Evolutionary conservation across 805 yeast genomes (phyloP), one percentile per base, ranked within the genome.

Genomic region (Blastobotrys mokoenaii): DNA sequence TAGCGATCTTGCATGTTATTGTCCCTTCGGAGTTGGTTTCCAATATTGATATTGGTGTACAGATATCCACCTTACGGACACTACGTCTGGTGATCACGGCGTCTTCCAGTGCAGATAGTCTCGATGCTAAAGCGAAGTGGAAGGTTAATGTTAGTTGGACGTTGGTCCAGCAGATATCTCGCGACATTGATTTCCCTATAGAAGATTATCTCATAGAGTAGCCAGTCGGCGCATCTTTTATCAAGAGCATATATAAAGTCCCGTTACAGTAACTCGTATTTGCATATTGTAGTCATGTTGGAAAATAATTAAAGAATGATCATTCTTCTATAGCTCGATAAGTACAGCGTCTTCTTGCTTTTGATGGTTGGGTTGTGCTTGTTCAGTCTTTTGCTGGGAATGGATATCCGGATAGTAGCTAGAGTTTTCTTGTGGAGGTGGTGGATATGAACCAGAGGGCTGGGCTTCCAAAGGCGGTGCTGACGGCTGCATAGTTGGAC

Each of bases 1-100:
- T 84, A 47, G 95, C 96, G 0, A 84, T 89, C 18, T 69, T 84
- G 32, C 82, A 82, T 37, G 80, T 94, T 0, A 77, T 88, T 11
- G 61, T 69, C 10, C 35, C 35, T 2, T 70, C 65, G 42, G 51
- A 69, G 6, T 60, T 64, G 54, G 62, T 67, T 38, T 49, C 59
- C 46, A 46, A 56, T 60, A 44, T 65, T 60, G 49, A 64, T 54
- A 52, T 68, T 46, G 63, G 63, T 52, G 70, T 70, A 42, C 80
- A 79, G 58, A 60, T 82, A 31, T 80, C 86, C 2, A 80, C 83
- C 1, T 62, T 82, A 44, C 66, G 72, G 20, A 67, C 82, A 0
- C 68, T 79, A 51, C 79, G 79, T 30, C 58, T 80, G 46, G 50
- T 76, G 11, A 60, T 71, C 8, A 56, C 71, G 57, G 60, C 73